Evolutionary conservation across 1,139 yeast genomes (phyloP), one percentile per base, ranked within the genome.

Genomic region (Candida labiduridarum): DNA sequence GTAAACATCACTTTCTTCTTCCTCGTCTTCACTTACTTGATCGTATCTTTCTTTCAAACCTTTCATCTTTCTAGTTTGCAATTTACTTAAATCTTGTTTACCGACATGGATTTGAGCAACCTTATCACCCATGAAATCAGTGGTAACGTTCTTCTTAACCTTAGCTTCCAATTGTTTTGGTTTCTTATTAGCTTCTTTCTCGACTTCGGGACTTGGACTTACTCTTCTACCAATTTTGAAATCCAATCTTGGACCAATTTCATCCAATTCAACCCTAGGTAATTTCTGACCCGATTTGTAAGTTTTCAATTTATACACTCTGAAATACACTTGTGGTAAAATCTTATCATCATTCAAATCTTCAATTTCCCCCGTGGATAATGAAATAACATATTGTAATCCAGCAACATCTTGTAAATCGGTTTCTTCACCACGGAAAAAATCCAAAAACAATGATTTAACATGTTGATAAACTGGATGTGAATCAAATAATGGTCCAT

Each of bases 31-130:
- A 52, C 72, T 72, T 41, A 64, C 68, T 69, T 90, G 97, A 65
- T 90, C 97, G 60, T 78, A 91, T 67, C 80, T 85, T 51, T 90
- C 78, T 76, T 95, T 95, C 65, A 94, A 80, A 66, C 99, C 99
- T 80, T 95, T 95, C 97, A 94, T 89, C 83, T 94, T 94, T 75
- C 99, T 85, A 11, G 99, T 92, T 73, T 94, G 99, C 67, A 94
- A 73, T 68, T 86, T 87, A 65, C 82, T 79, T 68, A 95, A 78
- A 68, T 94, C 98, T 78, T 94, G 99, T 69, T 87, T 87, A 71
- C 97, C 98, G 70, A 94, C 87, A 68, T 94, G 99, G 62, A 94
- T 84, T 73, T 94, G 89, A 59, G 97, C 99, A 57, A 94, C 82
- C 83, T 94, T 91, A 71, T 94, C 99, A 74, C 99, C 99, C 88